A percentile compares a stretch with the other conserved stretches of the same genome.
Conservation (phyloP, 768 basidiomycete species). For the Boletellus sp. region DNA sequence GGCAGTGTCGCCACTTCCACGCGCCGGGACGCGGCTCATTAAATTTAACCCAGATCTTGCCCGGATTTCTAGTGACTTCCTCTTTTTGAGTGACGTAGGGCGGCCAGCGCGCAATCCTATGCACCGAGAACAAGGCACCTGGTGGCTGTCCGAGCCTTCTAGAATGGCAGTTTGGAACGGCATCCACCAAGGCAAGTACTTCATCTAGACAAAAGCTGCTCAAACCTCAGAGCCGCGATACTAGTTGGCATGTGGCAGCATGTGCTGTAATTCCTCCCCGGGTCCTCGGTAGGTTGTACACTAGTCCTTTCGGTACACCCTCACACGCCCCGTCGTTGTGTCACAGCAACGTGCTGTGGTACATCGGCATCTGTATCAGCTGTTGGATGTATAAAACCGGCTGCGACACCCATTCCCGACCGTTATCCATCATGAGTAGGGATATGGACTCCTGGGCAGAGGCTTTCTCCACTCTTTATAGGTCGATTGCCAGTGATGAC, state of each 20-base stretch:
- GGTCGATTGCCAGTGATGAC: background rate
- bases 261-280: no score
- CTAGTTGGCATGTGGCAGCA: conserved; percentile 12
- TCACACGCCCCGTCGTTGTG: background rate
- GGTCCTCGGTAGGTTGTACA: no score
- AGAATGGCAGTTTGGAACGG: conserved; percentile 12
- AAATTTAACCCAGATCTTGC: no score
- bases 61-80: no score
- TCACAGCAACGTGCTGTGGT: conserved; percentile 28
- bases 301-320: background rate
- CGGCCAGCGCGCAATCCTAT: no score
- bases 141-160: conserved; percentile 18
- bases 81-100: background rate
- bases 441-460: conserved; percentile 4
- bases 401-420: background rate
- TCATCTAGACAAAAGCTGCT: background rate
- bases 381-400: conserved; percentile 12
- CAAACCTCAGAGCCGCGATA: conserved; percentile 19
- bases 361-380: background rate
- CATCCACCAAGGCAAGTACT: background rate
- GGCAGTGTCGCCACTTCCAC: no score
- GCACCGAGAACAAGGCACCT: no score
- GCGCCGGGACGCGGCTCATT: no score
- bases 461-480: conserved; percentile 1
- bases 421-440: conserved; percentile 13